Conservation (phyloP, 2,329 filamentous ascomycete genomes). For the Cryphonectria parasitica region DNA sequence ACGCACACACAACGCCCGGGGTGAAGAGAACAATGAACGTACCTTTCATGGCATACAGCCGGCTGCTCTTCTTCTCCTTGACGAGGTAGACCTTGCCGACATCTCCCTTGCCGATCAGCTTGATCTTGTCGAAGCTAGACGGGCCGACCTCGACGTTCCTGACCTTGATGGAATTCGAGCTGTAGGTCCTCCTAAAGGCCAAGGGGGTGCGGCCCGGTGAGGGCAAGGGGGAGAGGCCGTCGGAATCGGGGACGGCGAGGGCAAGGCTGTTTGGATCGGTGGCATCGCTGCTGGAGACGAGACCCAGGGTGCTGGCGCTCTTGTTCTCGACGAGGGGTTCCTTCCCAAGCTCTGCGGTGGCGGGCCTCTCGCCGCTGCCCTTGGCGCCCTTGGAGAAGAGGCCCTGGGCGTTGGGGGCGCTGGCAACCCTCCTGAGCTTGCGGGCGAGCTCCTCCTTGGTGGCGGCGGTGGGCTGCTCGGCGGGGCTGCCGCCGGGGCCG, state of each 20-base stretch:
- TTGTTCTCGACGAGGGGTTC: constrained; percentile 70
- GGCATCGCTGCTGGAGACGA: constrained; percentile 43
- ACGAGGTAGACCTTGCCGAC: constrained; percentile 98
- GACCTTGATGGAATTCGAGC: constrained; percentile 98
- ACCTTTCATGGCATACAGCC: constrained; percentile 99
- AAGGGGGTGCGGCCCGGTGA: constrained; percentile 70
- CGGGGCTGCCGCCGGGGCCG: constrained; percentile 65
- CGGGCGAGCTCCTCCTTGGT: constrained; percentile 93
- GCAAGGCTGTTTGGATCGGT: constrained; percentile 42
- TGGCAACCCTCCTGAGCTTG: constrained; percentile 91
- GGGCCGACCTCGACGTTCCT: constrained; percentile 95
- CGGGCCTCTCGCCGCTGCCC: constrained; percentile 68
- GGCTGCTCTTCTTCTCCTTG: constrained; percentile 93
- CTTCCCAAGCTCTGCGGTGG: constrained; percentile 85
- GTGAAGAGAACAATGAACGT: constrained; percentile 37
- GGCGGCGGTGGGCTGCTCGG: constrained; percentile 71
- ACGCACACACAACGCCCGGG: too few species aligned
- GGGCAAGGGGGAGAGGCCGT: constrained; percentile 65
- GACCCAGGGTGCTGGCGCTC: constrained; percentile 51
- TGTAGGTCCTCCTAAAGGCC: constrained; percentile 92
- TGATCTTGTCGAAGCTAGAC: constrained; percentile 98
- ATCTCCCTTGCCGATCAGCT: constrained; percentile 97
- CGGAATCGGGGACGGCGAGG: constrained; percentile 49
- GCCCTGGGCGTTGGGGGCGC: constrained; percentile 94
- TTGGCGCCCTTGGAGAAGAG: constrained; percentile 70